Conservation (phyloP, 306 rosid genomes). For the Rosa chinensis region DNA sequence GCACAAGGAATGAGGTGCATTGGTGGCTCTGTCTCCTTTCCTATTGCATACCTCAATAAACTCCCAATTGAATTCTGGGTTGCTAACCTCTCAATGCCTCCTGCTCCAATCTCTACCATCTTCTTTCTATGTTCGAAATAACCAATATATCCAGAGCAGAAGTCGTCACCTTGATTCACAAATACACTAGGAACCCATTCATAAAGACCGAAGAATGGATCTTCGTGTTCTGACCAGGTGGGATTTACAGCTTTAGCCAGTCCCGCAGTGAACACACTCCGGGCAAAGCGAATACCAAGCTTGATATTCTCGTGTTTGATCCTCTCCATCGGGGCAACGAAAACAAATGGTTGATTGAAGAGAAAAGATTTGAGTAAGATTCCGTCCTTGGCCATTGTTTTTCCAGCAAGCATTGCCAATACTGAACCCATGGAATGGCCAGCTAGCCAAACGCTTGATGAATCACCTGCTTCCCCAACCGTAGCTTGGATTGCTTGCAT, state of each 20-base stretch:
- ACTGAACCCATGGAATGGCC: constrained; percentile 95
- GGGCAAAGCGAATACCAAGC: constrained; percentile 64
- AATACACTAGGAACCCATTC: constrained; percentile 72
- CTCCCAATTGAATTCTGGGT: constrained; percentile 72
- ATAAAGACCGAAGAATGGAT: constrained; percentile 56
- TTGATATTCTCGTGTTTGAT: constrained; percentile 59
- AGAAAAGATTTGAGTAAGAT: constrained; percentile 64
- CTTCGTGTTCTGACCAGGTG: constrained; percentile 36
- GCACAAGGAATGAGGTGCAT: constrained; percentile 92
- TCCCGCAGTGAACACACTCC: constrained; percentile 79
- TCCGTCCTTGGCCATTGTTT: constrained; percentile 71
- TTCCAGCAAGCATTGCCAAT: constrained; percentile 83
- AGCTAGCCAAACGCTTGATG: constrained; percentile 65
- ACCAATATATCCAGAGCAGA: constrained; percentile 76
- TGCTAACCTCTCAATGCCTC: constrained; percentile 69
- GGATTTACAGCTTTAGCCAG: constrained; percentile 61
- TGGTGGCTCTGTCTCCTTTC: constrained; percentile 56
- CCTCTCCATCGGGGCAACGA: constrained; percentile 74
- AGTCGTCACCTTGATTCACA: constrained; percentile 74
- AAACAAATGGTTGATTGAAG: constrained; percentile 78
- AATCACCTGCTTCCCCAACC: constrained; percentile 62
- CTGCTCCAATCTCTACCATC: constrained; percentile 83
- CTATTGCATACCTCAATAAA: constrained; percentile 59
- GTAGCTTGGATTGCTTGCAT: constrained; percentile 63
- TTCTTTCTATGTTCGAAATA: constrained; percentile 80